Conservation (phyloP, 768 basidiomycete genomes). For the Mycena latifolia region DNA sequence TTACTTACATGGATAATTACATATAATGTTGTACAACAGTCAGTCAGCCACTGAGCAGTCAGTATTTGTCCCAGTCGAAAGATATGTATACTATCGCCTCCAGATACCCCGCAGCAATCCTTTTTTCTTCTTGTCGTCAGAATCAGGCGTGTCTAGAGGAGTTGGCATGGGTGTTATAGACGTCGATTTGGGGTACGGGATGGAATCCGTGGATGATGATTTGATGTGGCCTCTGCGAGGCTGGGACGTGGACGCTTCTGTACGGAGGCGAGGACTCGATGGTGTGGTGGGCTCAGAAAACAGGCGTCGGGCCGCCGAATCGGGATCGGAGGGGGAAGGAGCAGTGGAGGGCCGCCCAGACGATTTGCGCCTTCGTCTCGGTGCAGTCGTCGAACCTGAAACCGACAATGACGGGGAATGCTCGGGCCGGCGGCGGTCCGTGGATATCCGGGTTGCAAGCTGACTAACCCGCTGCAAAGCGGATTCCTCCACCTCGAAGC, state of each 20-base stretch:
- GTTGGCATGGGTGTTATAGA: slow-evolving; percentile 38
- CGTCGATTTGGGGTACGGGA: slow-evolving; percentile 47
- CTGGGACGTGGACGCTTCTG: slow-evolving; percentile 31
- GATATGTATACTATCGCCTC: slow-evolving; percentile 45
- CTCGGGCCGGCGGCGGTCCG: slow-evolving; percentile 40
- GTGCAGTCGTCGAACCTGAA: slow-evolving; percentile 27
- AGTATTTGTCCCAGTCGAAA: slow-evolving; percentile 19
- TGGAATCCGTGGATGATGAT: slow-evolving; percentile 69
- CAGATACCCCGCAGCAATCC: slow-evolving; percentile 59
- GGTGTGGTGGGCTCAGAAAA: slow-evolving; percentile 40
- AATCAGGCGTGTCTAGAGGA: slow-evolving; percentile 49
- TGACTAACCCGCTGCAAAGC: slow-evolving; percentile 74
- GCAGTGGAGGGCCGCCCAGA: slow-evolving; percentile 62
- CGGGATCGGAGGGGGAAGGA: slow-evolving; percentile 51
- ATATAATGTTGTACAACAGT: slow-evolving; percentile 36
- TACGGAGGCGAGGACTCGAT: slow-evolving; percentile 32
- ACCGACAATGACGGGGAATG: slow-evolving; percentile 34
- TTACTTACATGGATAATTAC: slow-evolving; percentile 35
- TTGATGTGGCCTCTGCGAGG: slow-evolving; percentile 54
- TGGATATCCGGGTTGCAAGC: slow-evolving; percentile 57
- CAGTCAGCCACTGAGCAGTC: slow-evolving; percentile 16
- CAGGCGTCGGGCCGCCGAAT: slow-evolving; percentile 38
- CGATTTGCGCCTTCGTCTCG: slow-evolving; percentile 37
- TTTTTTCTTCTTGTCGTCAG: slow-evolving; percentile 54
- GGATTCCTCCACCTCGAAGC: slow-evolving; percentile 79